A percentile compares a stretch with the other conserved stretches of the same genome.
phyloP scores from a whole-genome alignment of 108 stramenopile species.

The Nitzschia sp. region DNA sequence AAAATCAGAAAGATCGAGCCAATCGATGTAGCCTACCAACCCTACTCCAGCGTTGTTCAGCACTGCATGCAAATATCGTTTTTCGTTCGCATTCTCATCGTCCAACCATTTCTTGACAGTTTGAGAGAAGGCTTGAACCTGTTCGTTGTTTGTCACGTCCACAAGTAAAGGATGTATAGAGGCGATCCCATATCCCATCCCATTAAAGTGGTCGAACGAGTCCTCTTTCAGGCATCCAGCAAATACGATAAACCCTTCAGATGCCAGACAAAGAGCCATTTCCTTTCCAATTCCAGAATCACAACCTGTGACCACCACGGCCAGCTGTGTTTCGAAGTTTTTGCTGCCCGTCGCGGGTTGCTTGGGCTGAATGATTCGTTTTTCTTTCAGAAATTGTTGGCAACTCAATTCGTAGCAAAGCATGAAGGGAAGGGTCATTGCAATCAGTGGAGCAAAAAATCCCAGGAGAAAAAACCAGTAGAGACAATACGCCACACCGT shows the following conservation, averaged over 20 bases:
- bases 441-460: conserved; percentile 11
- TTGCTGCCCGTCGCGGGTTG: background rate
- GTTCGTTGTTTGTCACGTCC: conserved; percentile 40
- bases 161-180: conserved; percentile 27
- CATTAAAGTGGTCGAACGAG: conserved; percentile 19
- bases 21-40: conserved; percentile 41
- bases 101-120: conserved; percentile 31
- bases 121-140: conserved; percentile 15
- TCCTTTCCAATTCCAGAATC: conserved; percentile 64
- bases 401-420: background rate
- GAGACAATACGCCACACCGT: conserved; percentile 14
- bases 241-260: conserved; percentile 48
- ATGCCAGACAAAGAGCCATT: conserved; percentile 31
- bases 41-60: conserved; percentile 64
- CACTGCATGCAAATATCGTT: conserved; percentile 45
- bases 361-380: background rate
- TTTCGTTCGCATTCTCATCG: background rate
- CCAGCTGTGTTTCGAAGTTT: conserved; percentile 17
- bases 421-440: conserved; percentile 10
- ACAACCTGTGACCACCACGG: conserved; percentile 65
- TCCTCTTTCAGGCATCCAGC: conserved; percentile 42
- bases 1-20: conserved; percentile 34
- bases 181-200: background rate
- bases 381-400: background rate
- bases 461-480: conserved; percentile 29